These are phyloP conservation scores for Yamadazyma atlantica DNA, from an alignment of 1,139 yeast species.

Conservation along the genomic window DNA sequence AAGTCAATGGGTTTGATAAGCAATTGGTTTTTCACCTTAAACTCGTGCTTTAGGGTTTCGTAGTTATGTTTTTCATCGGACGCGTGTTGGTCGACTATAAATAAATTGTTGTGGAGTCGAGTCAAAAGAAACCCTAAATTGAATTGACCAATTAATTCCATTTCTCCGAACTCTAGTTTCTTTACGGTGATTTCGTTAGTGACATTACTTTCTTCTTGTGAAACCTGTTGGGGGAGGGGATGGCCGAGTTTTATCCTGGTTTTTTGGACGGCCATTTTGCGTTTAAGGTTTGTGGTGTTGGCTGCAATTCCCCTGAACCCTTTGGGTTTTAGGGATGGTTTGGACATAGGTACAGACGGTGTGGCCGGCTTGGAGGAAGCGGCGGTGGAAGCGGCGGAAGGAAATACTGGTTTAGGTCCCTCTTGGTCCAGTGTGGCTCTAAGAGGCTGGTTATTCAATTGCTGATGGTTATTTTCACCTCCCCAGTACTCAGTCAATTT, in stretches of 20 bases:
- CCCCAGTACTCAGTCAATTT: constrained; percentile 9
- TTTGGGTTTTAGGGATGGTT: too few species aligned
- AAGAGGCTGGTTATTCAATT: constrained; percentile 3
- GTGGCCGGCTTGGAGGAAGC: too few species aligned
- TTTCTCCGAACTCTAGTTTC: constrained; percentile 62
- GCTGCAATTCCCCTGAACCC: too few species aligned
- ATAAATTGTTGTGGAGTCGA: constrained; percentile 54
- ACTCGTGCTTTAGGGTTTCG: constrained; percentile 62
- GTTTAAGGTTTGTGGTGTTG: too few species aligned
- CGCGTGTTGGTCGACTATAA: constrained; percentile 95
- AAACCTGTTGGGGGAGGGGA: too few species aligned
- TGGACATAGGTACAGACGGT: too few species aligned
- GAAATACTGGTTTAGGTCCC: background rate
- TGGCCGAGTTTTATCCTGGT: too few species aligned
- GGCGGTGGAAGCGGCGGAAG: too few species aligned
- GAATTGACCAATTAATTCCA: constrained; percentile 89
- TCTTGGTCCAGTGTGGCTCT: background rate
- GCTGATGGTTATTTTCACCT: constrained; percentile 10
- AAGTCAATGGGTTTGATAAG: constrained; percentile 65
- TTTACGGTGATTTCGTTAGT: constrained; percentile 58
- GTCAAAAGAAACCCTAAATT: constrained; percentile 88
- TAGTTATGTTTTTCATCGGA: constrained; percentile 93
- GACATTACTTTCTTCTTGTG: constrained; percentile 2
- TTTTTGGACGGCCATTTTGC: too few species aligned
- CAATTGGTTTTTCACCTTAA: constrained; percentile 54